These are phyloP conservation scores for Lantana camara DNA, from an alignment of 257 asterid species.

Conservation along the genomic window DNA sequence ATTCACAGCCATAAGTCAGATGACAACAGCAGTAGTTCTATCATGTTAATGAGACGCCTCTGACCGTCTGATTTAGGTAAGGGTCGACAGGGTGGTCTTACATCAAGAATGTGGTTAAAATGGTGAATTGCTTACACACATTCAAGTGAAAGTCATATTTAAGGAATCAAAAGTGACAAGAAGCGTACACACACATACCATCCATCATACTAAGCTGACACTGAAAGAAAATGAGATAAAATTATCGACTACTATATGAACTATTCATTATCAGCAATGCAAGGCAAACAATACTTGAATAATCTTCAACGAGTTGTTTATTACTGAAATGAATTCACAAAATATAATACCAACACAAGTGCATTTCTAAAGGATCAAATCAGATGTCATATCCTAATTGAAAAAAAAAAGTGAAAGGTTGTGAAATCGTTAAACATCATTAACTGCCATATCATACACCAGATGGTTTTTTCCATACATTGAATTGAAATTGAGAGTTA, in stretches of 20 bases:
- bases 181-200: not conserved
- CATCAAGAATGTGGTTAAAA: not conserved
- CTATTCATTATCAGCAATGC: not conserved
- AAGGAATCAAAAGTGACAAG: not conserved
- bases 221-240: not conserved
- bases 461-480: constrained; percentile 17
- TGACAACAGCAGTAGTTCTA: not conserved
- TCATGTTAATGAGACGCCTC: not conserved
- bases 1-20: not conserved
- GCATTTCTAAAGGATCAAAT: not conserved
- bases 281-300: constrained; percentile 7
- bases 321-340: not conserved
- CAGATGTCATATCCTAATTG: not conserved
- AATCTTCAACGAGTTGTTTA: not conserved
- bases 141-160: not conserved
- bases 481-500: constrained; percentile 26
- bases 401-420: constrained; percentile 3
- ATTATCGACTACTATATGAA: not conserved
- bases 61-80: not conserved
- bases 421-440: constrained; percentile 14
- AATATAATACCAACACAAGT: not conserved
- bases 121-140: not conserved
- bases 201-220: not conserved
- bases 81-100: not conserved
- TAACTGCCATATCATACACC: constrained; percentile 7